These are phyloP conservation scores for Phyllachora maydis DNA, from an alignment of 2,329 filamentous ascomycete species.

Conservation along the genomic window DNA sequence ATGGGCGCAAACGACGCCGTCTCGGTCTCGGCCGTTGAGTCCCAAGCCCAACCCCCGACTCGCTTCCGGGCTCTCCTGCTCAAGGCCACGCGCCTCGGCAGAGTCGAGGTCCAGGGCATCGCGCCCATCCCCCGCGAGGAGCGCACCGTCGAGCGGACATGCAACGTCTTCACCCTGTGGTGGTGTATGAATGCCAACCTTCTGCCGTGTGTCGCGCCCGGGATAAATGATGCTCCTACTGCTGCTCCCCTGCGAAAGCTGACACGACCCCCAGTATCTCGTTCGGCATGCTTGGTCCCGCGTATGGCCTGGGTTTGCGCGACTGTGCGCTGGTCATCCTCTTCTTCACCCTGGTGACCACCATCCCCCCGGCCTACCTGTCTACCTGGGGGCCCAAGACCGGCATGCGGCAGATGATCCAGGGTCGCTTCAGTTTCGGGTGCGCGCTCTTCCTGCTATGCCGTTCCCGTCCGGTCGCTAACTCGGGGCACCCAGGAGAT, in stretches of 20 bases:
- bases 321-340: conserved; percentile 17
- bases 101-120: neutral
- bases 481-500: conserved; percentile 15
- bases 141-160: conserved; percentile 16
- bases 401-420: neutral
- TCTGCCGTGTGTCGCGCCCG: conserved; percentile 17
- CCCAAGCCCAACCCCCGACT: too few species aligned
- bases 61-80: too few species aligned
- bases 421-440: conserved; percentile 1
- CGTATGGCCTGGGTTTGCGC: conserved; percentile 29
- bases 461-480: neutral
- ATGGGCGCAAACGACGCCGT: too few species aligned
- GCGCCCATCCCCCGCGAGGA: conserved; percentile 18
- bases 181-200: conserved; percentile 26
- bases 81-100: neutral
- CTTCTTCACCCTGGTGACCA: conserved; percentile 1
- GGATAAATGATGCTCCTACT: too few species aligned
- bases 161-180: conserved; percentile 26
- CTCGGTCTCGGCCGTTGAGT: too few species aligned
- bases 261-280: conserved; percentile 23
- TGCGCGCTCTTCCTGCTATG: too few species aligned
- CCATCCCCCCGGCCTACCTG: neutral
- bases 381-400: conserved; percentile 1
- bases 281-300: conserved; percentile 41
- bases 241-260: neutral